Conservation (phyloP, 2,329 filamentous ascomycete species). For the Aspergillus brasiliensis region DNA sequence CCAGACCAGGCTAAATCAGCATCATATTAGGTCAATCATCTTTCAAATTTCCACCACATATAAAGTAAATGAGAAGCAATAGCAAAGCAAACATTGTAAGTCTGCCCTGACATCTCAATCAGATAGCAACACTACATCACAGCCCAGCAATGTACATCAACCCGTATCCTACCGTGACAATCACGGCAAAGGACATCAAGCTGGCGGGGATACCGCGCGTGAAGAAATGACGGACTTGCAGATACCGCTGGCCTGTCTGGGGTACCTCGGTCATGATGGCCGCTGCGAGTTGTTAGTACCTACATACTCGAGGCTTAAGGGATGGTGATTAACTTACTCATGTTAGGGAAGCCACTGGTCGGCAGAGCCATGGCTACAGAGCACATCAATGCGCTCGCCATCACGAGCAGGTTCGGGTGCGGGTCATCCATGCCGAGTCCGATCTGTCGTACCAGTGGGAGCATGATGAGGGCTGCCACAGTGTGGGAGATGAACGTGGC, state of each 20-base stretch:
- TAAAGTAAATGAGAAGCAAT: neutral
- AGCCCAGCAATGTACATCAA: constrained; percentile 78
- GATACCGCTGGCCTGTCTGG: constrained; percentile 84
- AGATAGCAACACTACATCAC: constrained; percentile 29
- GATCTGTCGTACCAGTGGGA: constrained; percentile 86
- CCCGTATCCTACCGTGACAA: constrained; percentile 87
- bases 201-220: constrained; percentile 88
- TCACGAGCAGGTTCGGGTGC: constrained; percentile 91
- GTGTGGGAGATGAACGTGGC: constrained; percentile 98
- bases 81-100: neutral
- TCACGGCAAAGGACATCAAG: constrained; percentile 75
- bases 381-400: constrained; percentile 95
- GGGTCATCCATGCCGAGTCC: constrained; percentile 83
- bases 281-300: constrained; percentile 54
- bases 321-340: too few species aligned
- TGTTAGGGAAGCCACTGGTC: constrained; percentile 96
- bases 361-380: constrained; percentile 96
- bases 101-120: neutral
- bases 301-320: too few species aligned
- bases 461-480: constrained; percentile 89
- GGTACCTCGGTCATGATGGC: constrained; percentile 99
- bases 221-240: constrained; percentile 91
- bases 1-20: neutral
- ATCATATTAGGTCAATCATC: neutral
- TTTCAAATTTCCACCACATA: neutral